These are phyloP conservation scores for Crithidia mellificae DNA, from an alignment of 208 protist species.

Conservation along the genomic window DNA sequence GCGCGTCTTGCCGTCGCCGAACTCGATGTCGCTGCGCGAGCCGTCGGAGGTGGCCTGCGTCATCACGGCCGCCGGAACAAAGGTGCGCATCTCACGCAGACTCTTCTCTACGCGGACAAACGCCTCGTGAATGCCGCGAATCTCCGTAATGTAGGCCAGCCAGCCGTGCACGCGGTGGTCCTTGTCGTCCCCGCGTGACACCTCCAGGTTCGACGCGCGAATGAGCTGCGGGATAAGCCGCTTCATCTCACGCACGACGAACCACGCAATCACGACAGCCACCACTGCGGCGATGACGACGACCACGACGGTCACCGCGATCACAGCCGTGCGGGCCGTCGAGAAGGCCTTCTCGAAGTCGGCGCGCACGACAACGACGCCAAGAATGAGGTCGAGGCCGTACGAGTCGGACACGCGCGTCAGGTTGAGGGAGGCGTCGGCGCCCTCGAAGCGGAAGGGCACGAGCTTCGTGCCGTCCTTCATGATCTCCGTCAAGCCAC, in stretches of 20 bases:
- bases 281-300: slow-evolving; percentile 49
- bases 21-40: slow-evolving; percentile 17
- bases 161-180: slow-evolving; percentile 29
- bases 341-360: slow-evolving; percentile 65
- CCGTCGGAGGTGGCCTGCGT: slow-evolving; percentile 32
- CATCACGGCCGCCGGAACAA: slow-evolving; percentile 49
- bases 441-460: slow-evolving; percentile 41
- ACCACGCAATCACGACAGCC: slow-evolving; percentile 50
- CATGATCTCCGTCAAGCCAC: slow-evolving; percentile 26
- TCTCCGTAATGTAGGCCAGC: slow-evolving; percentile 46
- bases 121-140: slow-evolving; percentile 43
- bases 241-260: slow-evolving; percentile 48
- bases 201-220: slow-evolving; percentile 53
- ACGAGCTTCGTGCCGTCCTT: slow-evolving; percentile 34
- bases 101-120: slow-evolving; percentile 44
- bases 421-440: slow-evolving; percentile 43
- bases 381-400: slow-evolving; percentile 58
- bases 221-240: slow-evolving; percentile 55
- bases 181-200: slow-evolving; percentile 35
- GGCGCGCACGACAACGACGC: slow-evolving; percentile 46
- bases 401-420: slow-evolving; percentile 57
- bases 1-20: slow-evolving; percentile 27
- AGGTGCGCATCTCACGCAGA: slow-evolving; percentile 54
- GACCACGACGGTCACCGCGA: slow-evolving; percentile 44
- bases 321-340: slow-evolving; percentile 39